phyloP scores from a whole-genome alignment of 2,329 filamentous ascomycete genomes.

The Alternaria solani region DNA sequence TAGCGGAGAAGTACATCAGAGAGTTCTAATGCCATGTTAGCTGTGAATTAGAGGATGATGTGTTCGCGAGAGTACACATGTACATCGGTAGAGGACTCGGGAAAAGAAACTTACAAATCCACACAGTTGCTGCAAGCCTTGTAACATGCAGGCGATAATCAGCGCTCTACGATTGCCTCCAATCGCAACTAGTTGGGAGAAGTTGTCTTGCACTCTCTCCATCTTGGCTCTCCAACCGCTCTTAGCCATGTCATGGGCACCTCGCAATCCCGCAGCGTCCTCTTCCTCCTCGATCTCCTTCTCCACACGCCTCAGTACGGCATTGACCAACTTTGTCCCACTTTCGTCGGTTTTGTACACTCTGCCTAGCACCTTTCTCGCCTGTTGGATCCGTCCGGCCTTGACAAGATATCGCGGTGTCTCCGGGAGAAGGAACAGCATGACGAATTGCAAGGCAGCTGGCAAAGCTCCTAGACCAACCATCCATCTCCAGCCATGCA shows the following conservation, averaged over 20 bases:
- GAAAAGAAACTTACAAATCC: constrained; percentile 54
- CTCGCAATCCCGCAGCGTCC: constrained; percentile 55
- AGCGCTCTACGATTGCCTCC: constrained; percentile 74
- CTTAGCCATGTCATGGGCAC: constrained; percentile 43
- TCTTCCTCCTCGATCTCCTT: constrained; percentile 76
- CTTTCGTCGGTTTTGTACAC: constrained; percentile 62
- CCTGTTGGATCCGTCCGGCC: constrained; percentile 66
- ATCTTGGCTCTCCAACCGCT: constrained; percentile 45
- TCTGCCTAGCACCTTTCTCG: constrained; percentile 68
- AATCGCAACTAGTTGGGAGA: constrained; percentile 56
- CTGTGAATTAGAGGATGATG: background rate
- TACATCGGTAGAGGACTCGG: background rate
- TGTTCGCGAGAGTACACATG: background rate
- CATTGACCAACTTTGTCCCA: constrained; percentile 60
- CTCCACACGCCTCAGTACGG: constrained; percentile 73
- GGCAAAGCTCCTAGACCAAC: constrained; percentile 85
- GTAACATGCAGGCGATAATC: constrained; percentile 84
- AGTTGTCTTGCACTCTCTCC: constrained; percentile 62
- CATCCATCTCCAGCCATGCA: constrained; percentile 84
- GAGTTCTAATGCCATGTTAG: constrained; percentile 46
- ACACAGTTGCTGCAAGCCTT: constrained; percentile 87
- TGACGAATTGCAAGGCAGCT: constrained; percentile 72
- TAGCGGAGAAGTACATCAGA: constrained; percentile 59
- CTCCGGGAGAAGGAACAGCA: constrained; percentile 81
- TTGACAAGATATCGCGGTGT: constrained; percentile 88